A percentile compares a stretch with the other conserved stretches of the same genome.
Evolutionary conservation across 2,329 filamentous ascomycete genomes (phyloP).

Genomic region (Orbilia brochopaga): DNA sequence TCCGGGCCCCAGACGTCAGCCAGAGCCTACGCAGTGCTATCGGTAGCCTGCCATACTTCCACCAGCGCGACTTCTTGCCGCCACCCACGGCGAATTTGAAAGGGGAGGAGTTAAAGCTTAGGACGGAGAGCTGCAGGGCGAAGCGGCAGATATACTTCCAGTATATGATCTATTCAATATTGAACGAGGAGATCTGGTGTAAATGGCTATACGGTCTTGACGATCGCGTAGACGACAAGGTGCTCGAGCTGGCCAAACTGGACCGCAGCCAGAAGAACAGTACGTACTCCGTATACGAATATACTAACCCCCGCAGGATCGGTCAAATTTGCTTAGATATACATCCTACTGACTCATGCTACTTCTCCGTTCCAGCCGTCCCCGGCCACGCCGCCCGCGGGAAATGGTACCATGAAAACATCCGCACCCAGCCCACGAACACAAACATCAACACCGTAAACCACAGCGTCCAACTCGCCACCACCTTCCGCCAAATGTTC

Average conservation of each 20-base stretch:
- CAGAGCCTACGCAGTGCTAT: conserved; percentile 15
- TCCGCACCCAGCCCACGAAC: conserved; percentile 35
- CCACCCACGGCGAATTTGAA: neutral
- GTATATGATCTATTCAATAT: conserved; percentile 36
- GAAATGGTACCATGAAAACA: conserved; percentile 34
- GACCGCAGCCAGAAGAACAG: conserved; percentile 20
- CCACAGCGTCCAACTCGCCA: conserved; percentile 28
- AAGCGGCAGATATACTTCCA: conserved; percentile 44
- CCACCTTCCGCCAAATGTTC: conserved; percentile 32
- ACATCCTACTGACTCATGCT: no score
- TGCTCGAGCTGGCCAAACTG: conserved; percentile 16
- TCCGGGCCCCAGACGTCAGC: conserved; percentile 3
- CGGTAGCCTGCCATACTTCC: conserved; percentile 33
- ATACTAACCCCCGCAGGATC: neutral
- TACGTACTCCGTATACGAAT: conserved; percentile 21
- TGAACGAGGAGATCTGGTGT: conserved; percentile 35
- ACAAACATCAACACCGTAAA: conserved; percentile 19
- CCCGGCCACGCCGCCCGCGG: conserved; percentile 28
- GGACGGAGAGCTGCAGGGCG: neutral
- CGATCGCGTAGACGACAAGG: neutral
- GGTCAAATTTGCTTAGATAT: no score
- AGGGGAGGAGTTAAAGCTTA: neutral
- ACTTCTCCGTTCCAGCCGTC: no score
- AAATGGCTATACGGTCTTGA: conserved; percentile 41
- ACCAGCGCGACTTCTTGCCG: conserved; percentile 21